These are phyloP conservation scores for Rhynchospora breviuscula DNA, from an alignment of 176 grass and related monocot species.

Conservation along the genomic window DNA sequence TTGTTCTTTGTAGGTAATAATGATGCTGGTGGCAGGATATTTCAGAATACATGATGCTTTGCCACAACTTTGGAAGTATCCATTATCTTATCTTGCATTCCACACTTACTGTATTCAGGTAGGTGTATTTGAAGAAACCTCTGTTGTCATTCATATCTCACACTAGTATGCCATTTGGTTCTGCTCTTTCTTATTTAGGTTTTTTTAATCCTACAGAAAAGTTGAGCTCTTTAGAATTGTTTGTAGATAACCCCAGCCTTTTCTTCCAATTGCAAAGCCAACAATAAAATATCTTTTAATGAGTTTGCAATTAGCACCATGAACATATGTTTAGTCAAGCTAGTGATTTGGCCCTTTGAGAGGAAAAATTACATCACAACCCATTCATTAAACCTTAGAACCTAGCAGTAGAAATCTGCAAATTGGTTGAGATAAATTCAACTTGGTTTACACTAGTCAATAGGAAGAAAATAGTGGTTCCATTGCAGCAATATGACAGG, in stretches of 20 bases:
- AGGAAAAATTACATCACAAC: not conserved
- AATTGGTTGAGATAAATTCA: not conserved
- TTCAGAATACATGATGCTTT: conserved; percentile 53
- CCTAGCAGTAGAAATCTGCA: not conserved
- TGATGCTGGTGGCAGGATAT: conserved; percentile 96
- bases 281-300: not conserved
- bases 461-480: not conserved
- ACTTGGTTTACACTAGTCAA: not conserved
- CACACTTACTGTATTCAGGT: conserved; percentile 73
- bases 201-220: not conserved
- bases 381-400: not conserved
- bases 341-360: not conserved
- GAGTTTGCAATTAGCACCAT: not conserved
- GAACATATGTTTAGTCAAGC: not conserved
- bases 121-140: conserved; percentile 7
- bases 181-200: not conserved
- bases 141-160: not conserved
- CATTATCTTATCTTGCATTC: conserved; percentile 64
- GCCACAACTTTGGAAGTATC: conserved; percentile 66
- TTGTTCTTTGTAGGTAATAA: conserved; percentile 40
- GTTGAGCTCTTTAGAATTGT: not conserved
- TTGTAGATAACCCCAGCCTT: not conserved
- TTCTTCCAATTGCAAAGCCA: not conserved
- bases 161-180: not conserved
- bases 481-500: not conserved